Base-by-base conservation (phyloP, 805 yeast genomes). In the Candida montana region DNA sequence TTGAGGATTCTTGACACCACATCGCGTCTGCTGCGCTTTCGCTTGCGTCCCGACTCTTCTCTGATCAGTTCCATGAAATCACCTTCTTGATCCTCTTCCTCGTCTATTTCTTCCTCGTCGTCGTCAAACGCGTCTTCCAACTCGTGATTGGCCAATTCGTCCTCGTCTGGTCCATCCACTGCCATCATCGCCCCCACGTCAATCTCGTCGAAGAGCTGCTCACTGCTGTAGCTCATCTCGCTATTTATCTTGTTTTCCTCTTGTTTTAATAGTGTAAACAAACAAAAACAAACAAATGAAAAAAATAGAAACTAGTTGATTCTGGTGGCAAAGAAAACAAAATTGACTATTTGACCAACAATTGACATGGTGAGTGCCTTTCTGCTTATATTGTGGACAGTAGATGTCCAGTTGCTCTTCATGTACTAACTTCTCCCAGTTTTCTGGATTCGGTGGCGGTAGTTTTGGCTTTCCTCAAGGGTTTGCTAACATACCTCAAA, bases 11-110 rank as follows among this genome's bases (percentile, higher is more conserved):
- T 49, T 11, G 46, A 39, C 21, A 66, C 45, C 47, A 56, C 64
- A 61, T 49, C 53, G 64, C 48, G 47, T 61, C 42, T 48, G 63
- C 55, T 50, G 51, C n/a, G 48, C 52, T 63, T 59, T 57, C 69
- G 66, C 50, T 69, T 74, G 61, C 83, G 79, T 49, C 81, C 81
- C 35, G 78, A 74, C 0, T 87, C 91, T 41, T 73, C 81, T 54
- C 86, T 67, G 40, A 84, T 67, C 1, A 83, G 83, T 55, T 82
- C 79, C 63, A 74, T 67, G 47, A 82, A 77, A 45, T 64, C 68
- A 19, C 59, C 60, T 5, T 26, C 29, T 11, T 9, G 29, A 41
- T 67, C 74, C 39, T 63, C 64, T 33, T 60, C 70, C 43, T 65
- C 71, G 29, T 65, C 69, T 19, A 63, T 60, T 7, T 57, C 57